Base-by-base conservation (phyloP, 2,329 filamentous ascomycete genomes). In the Lasiodiplodia sp. region DNA sequence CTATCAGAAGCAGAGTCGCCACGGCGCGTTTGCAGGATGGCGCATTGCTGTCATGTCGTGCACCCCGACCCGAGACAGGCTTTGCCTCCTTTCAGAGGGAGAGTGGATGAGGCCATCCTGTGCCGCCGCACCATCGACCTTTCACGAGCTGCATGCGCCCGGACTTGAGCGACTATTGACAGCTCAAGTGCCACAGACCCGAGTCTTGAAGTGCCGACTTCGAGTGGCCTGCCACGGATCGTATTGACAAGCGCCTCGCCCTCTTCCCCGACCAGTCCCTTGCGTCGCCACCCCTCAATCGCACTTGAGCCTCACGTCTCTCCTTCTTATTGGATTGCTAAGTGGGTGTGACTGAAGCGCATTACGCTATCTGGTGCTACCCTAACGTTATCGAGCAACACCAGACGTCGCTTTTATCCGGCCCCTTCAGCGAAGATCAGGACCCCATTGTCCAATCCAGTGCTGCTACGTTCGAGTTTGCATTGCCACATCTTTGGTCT, bases 11-110 rank as follows among this genome's bases (percentile, higher is more conserved):
- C 11, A 14, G 18, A 16, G 25, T 64, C 44, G 60, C 25, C 16
- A 52, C 31, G 47, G 21, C n/a, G 38, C 18, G 25, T n/a, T 14
- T 52, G 58, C 28, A 52, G 28, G 12, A n/a, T n/a, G 31, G 51
- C 51, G 31, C 60, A 52, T 52, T n/a, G 21, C 40, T 37, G 44
- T 63, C 60, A 37, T 52, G 60, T 25, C 44, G 60, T 64, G 60
- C 47, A 52, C 47, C 60, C 47, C 52, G 47, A 25, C 60, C 38
- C 31, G n/a, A 52, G 47, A 64, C 47, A 64, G 25, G 25, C 21
- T 63, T 63, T 51, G 58, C 58, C 58, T 51, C 44, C 14, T n/a
- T 51, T 18, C 25, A 28, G 16, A 12, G 57, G n/a, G n/a, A 25
- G 40, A 63, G 44, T 44, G 49, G 58, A 51, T 23, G 16, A 11